Evolutionary conservation across 495 filamentous ascomycete genomes (phyloP), one percentile per base, ranked within the genome.

Genomic region (Penicillium arizonense): DNA sequence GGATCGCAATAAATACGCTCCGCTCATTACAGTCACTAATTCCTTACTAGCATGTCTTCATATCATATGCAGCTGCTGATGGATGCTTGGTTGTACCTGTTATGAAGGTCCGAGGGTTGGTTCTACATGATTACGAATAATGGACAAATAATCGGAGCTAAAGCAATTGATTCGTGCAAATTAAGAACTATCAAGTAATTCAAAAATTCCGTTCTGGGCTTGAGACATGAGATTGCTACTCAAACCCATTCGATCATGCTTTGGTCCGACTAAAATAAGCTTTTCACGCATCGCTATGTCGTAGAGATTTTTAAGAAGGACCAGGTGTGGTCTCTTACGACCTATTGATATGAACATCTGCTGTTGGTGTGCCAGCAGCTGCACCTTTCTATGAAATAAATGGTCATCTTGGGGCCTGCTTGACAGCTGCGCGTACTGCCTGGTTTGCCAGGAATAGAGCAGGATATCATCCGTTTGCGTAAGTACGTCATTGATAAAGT

Each of bases 221-320:
- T 38, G 33, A 24, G 20, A 20, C 10, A 47, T 47, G 1, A 36
- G 30, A 21, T 10, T 16, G 1, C 8, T 33, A 21, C 30, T 47
- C 33, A 24, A 35, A 3, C 32, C 44, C 33, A 35, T 47, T 47
- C 44, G 44, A 20, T 16, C 33, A 35, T 36, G 7, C n/a, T 47
- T 47, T 47, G 14, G 44, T 35, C 44, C 16, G 18, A 47, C 18
- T 21, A 47, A n/a, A 47, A 47, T 47, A 11, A 47, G 33, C 23
- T 47, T 47, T 16, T 32, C 44, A 36, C 35, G 14, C 18, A 36
- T 16, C 6, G 33, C 12, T 16, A 24, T 37, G 37, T 20, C 16
- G 33, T 35, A 36, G 18, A 36, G 44, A 26, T 37, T 10, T 33
- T 12, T 47, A 26, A 3, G 3, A 37, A 16, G 12, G 32, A 24